Evolutionary conservation across 345 rosid species (phyloP).

Genomic region (Salix viminalis): DNA sequence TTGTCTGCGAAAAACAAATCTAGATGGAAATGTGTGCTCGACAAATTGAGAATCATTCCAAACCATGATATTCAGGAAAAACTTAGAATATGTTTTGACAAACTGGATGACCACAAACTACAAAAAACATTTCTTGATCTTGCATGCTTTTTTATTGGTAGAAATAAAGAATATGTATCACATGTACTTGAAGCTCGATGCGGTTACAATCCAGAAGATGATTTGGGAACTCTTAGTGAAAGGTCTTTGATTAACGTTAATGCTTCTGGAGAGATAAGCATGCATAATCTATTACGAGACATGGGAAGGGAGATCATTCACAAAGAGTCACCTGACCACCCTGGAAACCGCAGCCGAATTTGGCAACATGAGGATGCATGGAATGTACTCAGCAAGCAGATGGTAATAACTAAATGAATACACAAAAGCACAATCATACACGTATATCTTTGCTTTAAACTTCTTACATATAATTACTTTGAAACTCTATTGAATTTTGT

Average conservation of each 20-base stretch:
- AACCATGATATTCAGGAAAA: not conserved
- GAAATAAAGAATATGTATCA: not conserved
- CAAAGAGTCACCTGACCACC: too few relatives aligned
- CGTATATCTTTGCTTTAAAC: too few relatives aligned
- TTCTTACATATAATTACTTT: too few relatives aligned
- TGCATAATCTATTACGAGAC: too few relatives aligned
- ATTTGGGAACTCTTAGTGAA: not conserved
- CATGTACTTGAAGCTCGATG: not conserved
- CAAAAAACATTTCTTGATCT: not conserved
- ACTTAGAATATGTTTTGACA: not conserved
- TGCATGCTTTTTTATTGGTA: not conserved
- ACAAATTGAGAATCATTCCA: not conserved
- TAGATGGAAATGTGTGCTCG: not conserved
- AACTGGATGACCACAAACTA: not conserved
- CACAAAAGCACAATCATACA: too few relatives aligned
- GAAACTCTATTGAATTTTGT: too few relatives aligned
- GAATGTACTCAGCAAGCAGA: too few relatives aligned
- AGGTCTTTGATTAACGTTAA: not conserved
- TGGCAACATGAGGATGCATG: too few relatives aligned
- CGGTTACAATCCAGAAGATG: not conserved
- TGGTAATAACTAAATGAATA: too few relatives aligned
- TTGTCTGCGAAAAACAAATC: not conserved
- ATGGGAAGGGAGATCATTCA: too few relatives aligned
- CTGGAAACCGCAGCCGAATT: too few relatives aligned
- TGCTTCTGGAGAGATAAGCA: too few relatives aligned